Conservation (phyloP, 306 rosid genomes). For the Fagus sylvatica region DNA sequence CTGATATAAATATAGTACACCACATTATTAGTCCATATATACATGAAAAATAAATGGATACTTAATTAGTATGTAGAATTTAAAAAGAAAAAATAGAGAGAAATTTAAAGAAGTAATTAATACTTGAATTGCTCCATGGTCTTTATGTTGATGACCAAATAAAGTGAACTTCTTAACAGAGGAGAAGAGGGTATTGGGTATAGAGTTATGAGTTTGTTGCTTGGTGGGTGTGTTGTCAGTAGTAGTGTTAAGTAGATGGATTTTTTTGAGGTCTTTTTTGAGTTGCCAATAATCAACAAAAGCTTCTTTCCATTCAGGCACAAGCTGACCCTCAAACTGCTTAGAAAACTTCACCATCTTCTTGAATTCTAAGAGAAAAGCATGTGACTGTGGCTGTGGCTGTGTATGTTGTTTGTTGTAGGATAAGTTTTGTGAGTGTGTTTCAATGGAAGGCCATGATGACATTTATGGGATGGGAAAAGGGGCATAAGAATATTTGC, state of each 20-base stretch:
- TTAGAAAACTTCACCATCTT: constrained; percentile 92
- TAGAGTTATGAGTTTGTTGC: constrained; percentile 29
- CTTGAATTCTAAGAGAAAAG: neutral
- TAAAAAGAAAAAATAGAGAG: neutral
- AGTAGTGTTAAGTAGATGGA: constrained; percentile 47
- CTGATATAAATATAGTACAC: constrained; percentile 30
- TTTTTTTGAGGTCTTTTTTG: constrained; percentile 75
- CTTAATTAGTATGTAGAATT: neutral
- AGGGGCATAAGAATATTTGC: constrained; percentile 20
- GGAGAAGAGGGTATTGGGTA: constrained; percentile 48
- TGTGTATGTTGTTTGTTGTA: constrained; percentile 13
- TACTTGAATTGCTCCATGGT: constrained; percentile 93
- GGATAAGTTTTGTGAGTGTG: constrained; percentile 42
- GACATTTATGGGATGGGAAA: constrained; percentile 61
- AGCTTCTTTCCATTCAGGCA: constrained; percentile 99
- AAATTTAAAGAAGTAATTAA: constrained; percentile 23
- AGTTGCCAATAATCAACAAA: constrained; percentile 91
- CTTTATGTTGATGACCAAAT: constrained; percentile 63
- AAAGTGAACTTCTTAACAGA: constrained; percentile 54
- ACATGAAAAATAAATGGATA: too few species aligned
- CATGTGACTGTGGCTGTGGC: neutral
- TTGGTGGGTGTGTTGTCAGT: constrained; percentile 26
- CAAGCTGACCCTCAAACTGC: constrained; percentile 87
- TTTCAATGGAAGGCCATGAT: constrained; percentile 48
- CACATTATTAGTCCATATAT: neutral